Evolutionary conservation across 2,329 filamentous ascomycete species (phyloP), one percentile per base, ranked within the genome.

Genomic region (Calonectria leucothoes): DNA sequence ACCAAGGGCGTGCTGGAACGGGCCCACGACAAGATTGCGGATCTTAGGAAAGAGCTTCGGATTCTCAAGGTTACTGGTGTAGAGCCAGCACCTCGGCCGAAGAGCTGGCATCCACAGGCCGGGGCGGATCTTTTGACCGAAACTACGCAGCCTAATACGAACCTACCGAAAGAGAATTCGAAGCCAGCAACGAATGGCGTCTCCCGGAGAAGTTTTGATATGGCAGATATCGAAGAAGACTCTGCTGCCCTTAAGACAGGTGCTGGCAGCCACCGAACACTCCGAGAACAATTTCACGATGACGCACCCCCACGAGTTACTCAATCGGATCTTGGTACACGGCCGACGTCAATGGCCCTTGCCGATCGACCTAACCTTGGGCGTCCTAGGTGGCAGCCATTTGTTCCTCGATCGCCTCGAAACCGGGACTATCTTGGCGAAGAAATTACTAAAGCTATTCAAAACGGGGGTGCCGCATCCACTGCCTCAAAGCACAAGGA

Each of bases 1-100:
- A 89, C 89, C 5, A 87, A 89, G 76, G 86, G 88, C 20, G 89
- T 92, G 3, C 76, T 92, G 55, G 86, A 89, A 67, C 88, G 88
- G 75, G 90, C 91, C 69, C 90, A 92, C 72, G 85, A 86, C 48
- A 90, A 90, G 81, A 91, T 92, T 72, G 83, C 87, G 11, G 86
- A 89, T 52, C 85, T 93, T 10, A 90, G 89, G 81, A 89, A 87
- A 76, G 88, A 90, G 75, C 81, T 91, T 48, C 86, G 85, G 71
- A 82, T 82, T 0, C 82, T 91, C 3, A 89, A 88, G 78, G 78
- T 78, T 8, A 51, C 75, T 17, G 77, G 78, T 8, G 69, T 74
- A 10, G 76, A 76, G 11, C 68, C 49, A 8, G 76, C 70, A 27
- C 37, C 73, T 23, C 79, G 80, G 39, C 82, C 82, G 7, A 81